Base-by-base conservation (phyloP, 371 early-diverging fungal species). In the Lichtheimia corymbifera region DNA sequence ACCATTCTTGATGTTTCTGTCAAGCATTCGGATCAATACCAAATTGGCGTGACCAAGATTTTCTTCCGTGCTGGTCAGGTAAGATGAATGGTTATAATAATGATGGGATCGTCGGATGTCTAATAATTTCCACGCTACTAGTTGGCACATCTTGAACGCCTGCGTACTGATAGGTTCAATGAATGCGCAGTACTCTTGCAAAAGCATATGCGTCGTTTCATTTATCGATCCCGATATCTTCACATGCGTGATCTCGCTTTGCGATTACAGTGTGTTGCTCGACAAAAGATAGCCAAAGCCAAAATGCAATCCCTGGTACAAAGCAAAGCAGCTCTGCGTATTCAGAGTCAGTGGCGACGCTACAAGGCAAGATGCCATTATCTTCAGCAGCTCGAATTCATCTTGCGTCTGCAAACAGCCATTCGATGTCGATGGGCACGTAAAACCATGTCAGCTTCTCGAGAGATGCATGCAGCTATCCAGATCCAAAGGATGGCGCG, bases 21-120 rank as follows among this genome's bases (percentile, higher is more conserved):
- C 58, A 76, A 73, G 24, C 91, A 92, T 63, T 72, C 72, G 5
- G 93, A 93, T 67, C 89, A 94, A 63, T 99, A 91, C 73, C 98
- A 97, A 80, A 80, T 99, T 22, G 99, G 99, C 61, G 72, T 84
- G 30, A 94, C 97, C n/a, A 99, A 97, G 77, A 92, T 99, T 55
- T 99, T 99, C 77, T 98, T 99, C 93, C 91, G 98, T 35, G 94
- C 99, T 43, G 99, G 99, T 50, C 93, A 77, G 69, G 76, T 69
- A 67, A 67, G 35, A 27, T 15, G 14, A 30, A 30, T 28, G 20
- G 18, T 2, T 14, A 11, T 24, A 17, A 4, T 4, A n/a, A 58
- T 17, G 27, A 14, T 2, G 3, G 2, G n/a, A n/a, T n/a, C n/a
- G n/a, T n/a, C 13, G 15, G 0, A 47, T 18, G 7, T 5, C 28